These are phyloP conservation scores for Colletotrichum australisinense DNA, from an alignment of 2,329 filamentous ascomycete species.

Conservation along the genomic window DNA sequence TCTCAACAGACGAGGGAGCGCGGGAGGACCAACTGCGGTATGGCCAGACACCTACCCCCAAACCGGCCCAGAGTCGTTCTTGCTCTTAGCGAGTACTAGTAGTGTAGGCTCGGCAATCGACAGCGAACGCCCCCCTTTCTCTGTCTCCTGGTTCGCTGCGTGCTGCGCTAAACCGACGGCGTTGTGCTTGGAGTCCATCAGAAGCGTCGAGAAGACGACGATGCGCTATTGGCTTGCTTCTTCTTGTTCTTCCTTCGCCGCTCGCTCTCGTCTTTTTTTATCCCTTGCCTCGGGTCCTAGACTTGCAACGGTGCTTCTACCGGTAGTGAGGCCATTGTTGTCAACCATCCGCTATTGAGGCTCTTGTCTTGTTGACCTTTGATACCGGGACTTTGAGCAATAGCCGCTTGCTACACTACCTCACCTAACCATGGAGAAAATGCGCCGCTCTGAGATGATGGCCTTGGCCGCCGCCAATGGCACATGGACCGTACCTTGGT, in stretches of 20 bases:
- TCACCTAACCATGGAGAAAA: background rate
- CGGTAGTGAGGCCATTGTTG: background rate
- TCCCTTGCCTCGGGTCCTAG: background rate
- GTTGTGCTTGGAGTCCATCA: conserved; percentile 7
- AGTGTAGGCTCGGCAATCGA: conserved; percentile 30
- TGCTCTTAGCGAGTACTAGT: too few relatives aligned
- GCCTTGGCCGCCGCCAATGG: background rate
- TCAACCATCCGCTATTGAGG: background rate
- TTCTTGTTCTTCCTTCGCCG: background rate
- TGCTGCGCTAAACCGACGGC: conserved; percentile 9
- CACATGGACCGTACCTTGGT: conserved; percentile 2
- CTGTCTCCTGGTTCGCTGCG: background rate
- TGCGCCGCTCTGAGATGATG: background rate
- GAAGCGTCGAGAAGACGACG: conserved; percentile 32
- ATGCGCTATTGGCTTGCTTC: background rate
- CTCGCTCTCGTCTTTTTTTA: background rate
- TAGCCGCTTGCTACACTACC: background rate
- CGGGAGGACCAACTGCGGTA: background rate
- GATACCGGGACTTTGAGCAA: background rate
- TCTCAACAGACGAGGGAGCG: background rate
- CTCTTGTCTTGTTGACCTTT: background rate
- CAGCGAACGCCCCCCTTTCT: conserved; percentile 16
- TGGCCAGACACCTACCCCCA: background rate
- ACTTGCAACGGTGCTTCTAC: background rate
- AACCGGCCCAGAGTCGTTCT: conserved; percentile 4